Evolutionary conservation across 2,329 filamentous ascomycete genomes (phyloP).

Genomic region (Graphilbum ipis-grandicollis): DNA sequence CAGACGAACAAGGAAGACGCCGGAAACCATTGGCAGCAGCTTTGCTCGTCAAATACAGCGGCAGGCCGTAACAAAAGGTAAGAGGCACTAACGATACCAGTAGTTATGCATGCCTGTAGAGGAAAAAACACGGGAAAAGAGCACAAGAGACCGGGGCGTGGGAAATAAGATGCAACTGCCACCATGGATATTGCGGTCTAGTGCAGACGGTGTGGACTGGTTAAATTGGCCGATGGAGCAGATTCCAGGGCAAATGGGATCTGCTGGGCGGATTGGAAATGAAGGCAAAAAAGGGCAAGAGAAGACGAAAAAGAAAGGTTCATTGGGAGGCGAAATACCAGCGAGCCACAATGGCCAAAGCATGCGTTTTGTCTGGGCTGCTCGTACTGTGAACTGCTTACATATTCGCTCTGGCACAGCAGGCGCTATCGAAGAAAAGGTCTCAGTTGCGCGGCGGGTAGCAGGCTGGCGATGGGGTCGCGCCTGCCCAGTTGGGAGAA

Average conservation of each 20-base stretch:
- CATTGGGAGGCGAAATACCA: too few relatives aligned
- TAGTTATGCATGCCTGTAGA: background rate
- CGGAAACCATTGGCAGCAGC: too few relatives aligned
- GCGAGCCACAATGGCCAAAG: too few relatives aligned
- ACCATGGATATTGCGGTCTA: background rate
- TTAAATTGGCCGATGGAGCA: background rate
- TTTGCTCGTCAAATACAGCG: background rate
- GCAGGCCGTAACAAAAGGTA: slow-evolving; percentile 2
- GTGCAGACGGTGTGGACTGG: background rate
- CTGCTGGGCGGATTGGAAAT: too few relatives aligned
- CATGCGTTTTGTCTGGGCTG: too few relatives aligned
- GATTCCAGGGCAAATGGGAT: background rate
- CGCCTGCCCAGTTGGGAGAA: background rate
- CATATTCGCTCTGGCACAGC: too few relatives aligned
- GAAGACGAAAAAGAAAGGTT: too few relatives aligned
- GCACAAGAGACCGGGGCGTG: background rate
- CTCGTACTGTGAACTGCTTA: too few relatives aligned
- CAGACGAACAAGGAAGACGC: background rate
- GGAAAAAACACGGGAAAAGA: too few relatives aligned
- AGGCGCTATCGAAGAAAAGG: too few relatives aligned
- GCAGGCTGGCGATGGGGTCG: background rate
- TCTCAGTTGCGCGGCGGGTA: too few relatives aligned
- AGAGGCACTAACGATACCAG: slow-evolving; percentile 1
- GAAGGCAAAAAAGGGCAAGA: background rate
- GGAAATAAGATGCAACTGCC: background rate